These are phyloP conservation scores for Coleophoma crateriformis DNA, from an alignment of 2,329 filamentous ascomycete species.

Conservation along the genomic window DNA sequence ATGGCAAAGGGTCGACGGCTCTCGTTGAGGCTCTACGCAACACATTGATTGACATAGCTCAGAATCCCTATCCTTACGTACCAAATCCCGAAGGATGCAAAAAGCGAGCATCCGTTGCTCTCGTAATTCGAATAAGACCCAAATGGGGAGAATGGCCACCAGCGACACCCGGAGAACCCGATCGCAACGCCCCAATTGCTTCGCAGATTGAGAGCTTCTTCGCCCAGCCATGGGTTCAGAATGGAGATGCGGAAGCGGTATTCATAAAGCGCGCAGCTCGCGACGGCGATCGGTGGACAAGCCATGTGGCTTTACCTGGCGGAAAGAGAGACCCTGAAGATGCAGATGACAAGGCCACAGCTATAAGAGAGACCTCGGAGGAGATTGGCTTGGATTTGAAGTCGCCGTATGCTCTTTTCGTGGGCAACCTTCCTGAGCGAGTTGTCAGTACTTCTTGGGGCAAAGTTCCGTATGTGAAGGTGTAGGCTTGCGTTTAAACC, in stretches of 20 bases:
- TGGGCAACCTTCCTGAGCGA: conserved; percentile 60
- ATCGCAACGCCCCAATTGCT: conserved; percentile 21
- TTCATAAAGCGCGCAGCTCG: conserved; percentile 66
- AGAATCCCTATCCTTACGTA: conserved; percentile 41
- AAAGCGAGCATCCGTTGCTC: conserved; percentile 56
- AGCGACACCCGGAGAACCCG: conserved; percentile 25
- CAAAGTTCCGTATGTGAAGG: conserved; percentile 47
- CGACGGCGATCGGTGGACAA: conserved; percentile 62
- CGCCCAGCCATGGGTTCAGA: conserved; percentile 55
- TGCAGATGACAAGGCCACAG: conserved; percentile 54
- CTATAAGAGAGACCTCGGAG: conserved; percentile 58
- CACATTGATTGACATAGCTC: conserved; percentile 27
- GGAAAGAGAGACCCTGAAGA: conserved; percentile 63
- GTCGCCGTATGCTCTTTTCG: conserved; percentile 35
- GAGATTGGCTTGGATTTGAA: conserved; percentile 60
- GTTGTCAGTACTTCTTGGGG: conserved; percentile 64
- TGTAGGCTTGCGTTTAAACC: neutral
- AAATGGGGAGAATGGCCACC: conserved; percentile 47
- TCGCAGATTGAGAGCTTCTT: conserved; percentile 53
- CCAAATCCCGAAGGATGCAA: conserved; percentile 32
- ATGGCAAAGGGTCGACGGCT: neutral
- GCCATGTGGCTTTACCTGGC: conserved; percentile 63
- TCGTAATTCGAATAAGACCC: conserved; percentile 58
- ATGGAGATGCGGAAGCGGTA: conserved; percentile 62
- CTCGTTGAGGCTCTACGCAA: conserved; percentile 23